Percentiles rank a stretch among this genome's conserved stretches.
Conservation (phyloP, 306 rosid species). For the Luffa aegyptiaca region DNA sequence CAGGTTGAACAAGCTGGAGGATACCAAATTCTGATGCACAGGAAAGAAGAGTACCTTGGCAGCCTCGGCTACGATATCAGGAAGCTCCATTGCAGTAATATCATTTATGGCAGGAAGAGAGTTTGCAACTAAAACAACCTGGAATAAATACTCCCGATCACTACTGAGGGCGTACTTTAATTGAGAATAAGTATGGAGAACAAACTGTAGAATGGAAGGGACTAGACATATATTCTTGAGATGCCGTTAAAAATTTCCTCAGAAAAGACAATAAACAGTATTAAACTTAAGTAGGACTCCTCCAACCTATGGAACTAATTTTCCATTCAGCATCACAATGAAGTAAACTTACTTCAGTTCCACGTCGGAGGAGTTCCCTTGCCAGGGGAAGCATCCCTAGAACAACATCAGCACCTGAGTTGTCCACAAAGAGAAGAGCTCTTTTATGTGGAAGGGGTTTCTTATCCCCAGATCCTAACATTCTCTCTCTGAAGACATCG, state of each 20-base stretch:
- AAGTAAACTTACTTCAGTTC: conserved; percentile 70
- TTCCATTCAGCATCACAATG: not conserved
- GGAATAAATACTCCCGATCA: conserved; percentile 14
- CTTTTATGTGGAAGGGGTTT: conserved; percentile 58
- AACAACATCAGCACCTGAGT: conserved; percentile 92
- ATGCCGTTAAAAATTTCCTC: not conserved
- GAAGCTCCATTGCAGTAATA: conserved; percentile 94
- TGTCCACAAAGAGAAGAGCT: conserved; percentile 93
- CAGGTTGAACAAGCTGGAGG: not conserved
- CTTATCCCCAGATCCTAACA: conserved; percentile 53
- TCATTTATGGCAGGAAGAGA: conserved; percentile 94
- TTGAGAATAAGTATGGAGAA: not conserved
- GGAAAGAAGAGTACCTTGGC: conserved; percentile 65
- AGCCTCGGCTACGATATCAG: conserved; percentile 94
- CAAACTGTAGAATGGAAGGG: not conserved
- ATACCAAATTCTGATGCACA: not conserved
- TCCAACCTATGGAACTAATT: not conserved
- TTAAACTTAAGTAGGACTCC: not conserved
- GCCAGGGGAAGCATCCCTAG: conserved; percentile 99
- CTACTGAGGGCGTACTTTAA: conserved; percentile 1
- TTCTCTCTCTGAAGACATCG: conserved; percentile 68
- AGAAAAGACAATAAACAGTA: not conserved
- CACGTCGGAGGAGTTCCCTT: conserved; percentile 85
- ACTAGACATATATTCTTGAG: not conserved
- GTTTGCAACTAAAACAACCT: conserved; percentile 97